Conservation (phyloP, 805 yeast genomes). For the Metschnikowia bowlesiae region DNA sequence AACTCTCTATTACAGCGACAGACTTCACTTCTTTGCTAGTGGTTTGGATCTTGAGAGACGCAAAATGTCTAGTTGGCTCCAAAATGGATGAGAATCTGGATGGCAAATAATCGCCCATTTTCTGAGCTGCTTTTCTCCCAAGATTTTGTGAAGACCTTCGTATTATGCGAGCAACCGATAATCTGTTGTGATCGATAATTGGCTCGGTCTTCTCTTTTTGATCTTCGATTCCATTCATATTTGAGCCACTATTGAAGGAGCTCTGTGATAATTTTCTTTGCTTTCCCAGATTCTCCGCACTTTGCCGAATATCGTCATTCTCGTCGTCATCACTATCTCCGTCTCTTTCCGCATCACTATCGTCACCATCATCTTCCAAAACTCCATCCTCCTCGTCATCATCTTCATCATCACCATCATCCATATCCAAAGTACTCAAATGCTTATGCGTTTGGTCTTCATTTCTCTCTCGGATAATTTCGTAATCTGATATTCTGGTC, state of each 20-base stretch:
- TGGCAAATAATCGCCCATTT: conserved; percentile 84
- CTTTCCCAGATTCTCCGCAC: conserved; percentile 16
- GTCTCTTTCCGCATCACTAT: conserved; percentile 25
- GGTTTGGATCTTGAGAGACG: conserved; percentile 66
- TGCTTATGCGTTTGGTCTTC: conserved; percentile 9
- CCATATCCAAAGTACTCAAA: conserved; percentile 13
- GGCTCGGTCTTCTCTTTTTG: conserved; percentile 46
- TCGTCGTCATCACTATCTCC: conserved; percentile 21
- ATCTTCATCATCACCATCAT: conserved; percentile 16
- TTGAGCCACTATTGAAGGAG: conserved; percentile 33
- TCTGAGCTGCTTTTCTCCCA: conserved; percentile 79
- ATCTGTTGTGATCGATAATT: conserved; percentile 62
- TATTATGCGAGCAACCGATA: conserved; percentile 70
- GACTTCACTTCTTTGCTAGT: conserved; percentile 38
- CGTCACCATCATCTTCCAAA: conserved; percentile 22
- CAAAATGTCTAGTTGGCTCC: conserved; percentile 90
- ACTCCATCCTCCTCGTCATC: conserved; percentile 21
- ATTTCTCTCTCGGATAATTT: conserved; percentile 24
- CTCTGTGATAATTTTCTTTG: conserved; percentile 38
- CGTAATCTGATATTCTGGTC: conserved; percentile 14
- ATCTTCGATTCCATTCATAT: conserved; percentile 19
- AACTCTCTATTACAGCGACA: conserved; percentile 42
- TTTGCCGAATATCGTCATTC: conserved; percentile 18
- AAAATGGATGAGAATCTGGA: conserved; percentile 73
- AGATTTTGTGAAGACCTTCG: conserved; percentile 73